phyloP scores from a whole-genome alignment of 2,329 filamentous ascomycete genomes.

The Calonectria pseudoreteaudii region DNA sequence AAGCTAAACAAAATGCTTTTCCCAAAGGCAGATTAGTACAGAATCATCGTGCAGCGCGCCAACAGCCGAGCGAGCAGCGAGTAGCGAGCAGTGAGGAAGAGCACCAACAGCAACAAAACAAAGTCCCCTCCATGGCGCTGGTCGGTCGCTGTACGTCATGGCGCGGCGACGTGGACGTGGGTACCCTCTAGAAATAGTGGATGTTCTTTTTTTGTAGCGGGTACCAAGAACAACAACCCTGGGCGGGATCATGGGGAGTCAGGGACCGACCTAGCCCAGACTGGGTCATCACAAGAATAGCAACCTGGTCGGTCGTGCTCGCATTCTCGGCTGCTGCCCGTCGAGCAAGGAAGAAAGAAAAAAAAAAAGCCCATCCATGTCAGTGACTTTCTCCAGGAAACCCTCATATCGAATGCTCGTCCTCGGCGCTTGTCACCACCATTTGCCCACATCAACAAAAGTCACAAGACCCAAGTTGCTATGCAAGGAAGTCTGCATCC shows the following conservation, averaged over 20 bases:
- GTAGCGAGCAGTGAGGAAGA: neutral
- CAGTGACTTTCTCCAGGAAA: neutral
- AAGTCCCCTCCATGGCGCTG: neutral
- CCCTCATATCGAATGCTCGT: neutral
- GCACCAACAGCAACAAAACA: neutral
- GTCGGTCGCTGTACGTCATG: constrained; percentile 20
- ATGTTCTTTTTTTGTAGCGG: constrained; percentile 6
- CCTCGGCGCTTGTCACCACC: neutral
- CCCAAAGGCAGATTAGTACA: neutral
- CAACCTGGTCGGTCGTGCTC: neutral
- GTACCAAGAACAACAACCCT: neutral
- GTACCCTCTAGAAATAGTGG: neutral
- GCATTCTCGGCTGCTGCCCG: neutral
- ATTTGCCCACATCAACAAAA: neutral
- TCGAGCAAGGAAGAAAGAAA: neutral
- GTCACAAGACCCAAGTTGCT: neutral
- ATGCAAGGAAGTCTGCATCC: neutral
- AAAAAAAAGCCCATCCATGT: neutral
- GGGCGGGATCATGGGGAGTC: constrained; percentile 3
- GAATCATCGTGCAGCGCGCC: neutral
- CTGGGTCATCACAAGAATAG: neutral
- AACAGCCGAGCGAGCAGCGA: neutral
- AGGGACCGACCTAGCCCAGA: neutral
- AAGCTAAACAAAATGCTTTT: neutral
- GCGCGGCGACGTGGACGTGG: constrained; percentile 17